Percentiles rank a stretch among this genome's conserved stretches.
phyloP scores from a whole-genome alignment of 371 early-diverging fungal species.

The Syncephalastrum contaminatum region DNA sequence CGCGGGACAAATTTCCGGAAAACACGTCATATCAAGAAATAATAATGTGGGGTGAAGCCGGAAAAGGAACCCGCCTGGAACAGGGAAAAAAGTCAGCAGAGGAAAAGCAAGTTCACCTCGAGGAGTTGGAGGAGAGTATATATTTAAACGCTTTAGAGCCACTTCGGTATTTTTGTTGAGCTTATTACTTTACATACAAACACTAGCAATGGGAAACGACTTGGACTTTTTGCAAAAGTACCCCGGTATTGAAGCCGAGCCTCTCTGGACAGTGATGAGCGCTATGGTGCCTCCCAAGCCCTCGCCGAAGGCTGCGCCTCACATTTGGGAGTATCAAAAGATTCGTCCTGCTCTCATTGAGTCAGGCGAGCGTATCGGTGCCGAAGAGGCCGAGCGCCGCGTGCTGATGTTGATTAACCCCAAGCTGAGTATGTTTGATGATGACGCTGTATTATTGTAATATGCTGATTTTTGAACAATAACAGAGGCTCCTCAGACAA shows the following conservation, averaged over 20 bases:
- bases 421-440: constrained; percentile 13
- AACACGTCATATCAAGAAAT: too few relatives aligned
- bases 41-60: too few relatives aligned
- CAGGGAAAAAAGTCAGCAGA: too few relatives aligned
- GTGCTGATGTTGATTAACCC: constrained; percentile 27
- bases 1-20: too few relatives aligned
- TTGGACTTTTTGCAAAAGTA: constrained; percentile 18
- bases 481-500: constrained; percentile 24
- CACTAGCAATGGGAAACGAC: constrained; percentile 2
- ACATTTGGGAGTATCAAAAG: constrained; percentile 26
- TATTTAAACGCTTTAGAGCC: too few relatives aligned
- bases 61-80: too few relatives aligned
- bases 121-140: too few relatives aligned
- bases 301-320: constrained; percentile 17
- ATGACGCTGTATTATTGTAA: not conserved
- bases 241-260: constrained; percentile 18
- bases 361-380: constrained; percentile 18
- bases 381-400: constrained; percentile 24
- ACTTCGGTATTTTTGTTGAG: too few relatives aligned
- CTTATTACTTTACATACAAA: not conserved
- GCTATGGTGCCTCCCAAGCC: constrained; percentile 27
- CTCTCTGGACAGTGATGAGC: constrained; percentile 28
- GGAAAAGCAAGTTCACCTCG: too few relatives aligned
- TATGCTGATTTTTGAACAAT: not conserved
- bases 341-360: constrained; percentile 20